phyloP scores from a whole-genome alignment of 1,139 yeast genomes.

The Magnusiomyces suaveolens region DNA sequence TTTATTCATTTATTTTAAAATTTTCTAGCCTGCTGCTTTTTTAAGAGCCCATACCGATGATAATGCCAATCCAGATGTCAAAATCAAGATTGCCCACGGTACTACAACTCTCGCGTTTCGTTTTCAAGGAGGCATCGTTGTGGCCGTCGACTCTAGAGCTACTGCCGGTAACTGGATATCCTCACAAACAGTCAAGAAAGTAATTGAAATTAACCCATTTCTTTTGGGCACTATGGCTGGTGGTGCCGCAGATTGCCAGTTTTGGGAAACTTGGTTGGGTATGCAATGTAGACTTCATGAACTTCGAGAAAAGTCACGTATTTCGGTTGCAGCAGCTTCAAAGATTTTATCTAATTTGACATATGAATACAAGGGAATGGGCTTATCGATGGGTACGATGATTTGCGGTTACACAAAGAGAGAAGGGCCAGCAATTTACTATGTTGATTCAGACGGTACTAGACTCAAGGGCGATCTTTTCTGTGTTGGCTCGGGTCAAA shows the following conservation, averaged over 20 bases:
- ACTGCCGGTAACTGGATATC: conserved; percentile 99
- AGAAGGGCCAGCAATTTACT: conserved; percentile 91
- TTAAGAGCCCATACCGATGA: conserved; percentile 97
- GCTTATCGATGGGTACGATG: conserved; percentile 99
- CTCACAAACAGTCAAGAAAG: conserved; percentile 95
- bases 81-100: conserved; percentile 95
- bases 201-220: conserved; percentile 90
- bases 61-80: conserved; percentile 82
- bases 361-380: conserved; percentile 93
- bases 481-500: conserved; percentile 98
- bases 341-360: conserved; percentile 86
- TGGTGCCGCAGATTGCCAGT: conserved; percentile 99
- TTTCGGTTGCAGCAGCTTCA: conserved; percentile 93
- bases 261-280: conserved; percentile 98
- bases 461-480: conserved; percentile 89
- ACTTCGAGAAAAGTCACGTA: conserved; percentile 85
- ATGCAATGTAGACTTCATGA: conserved; percentile 94
- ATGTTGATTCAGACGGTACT: conserved; percentile 96
- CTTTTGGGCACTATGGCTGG: conserved; percentile 98
- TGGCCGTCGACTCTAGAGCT: conserved; percentile 96
- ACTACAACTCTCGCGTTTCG: conserved; percentile 95
- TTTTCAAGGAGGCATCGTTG: conserved; percentile 90
- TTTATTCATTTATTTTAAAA: neutral
- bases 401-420: conserved; percentile 92
- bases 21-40: conserved; percentile 69